Evolutionary conservation across 208 protist genomes (phyloP).

Genomic region (Acanthamoeba castellanii): DNA sequence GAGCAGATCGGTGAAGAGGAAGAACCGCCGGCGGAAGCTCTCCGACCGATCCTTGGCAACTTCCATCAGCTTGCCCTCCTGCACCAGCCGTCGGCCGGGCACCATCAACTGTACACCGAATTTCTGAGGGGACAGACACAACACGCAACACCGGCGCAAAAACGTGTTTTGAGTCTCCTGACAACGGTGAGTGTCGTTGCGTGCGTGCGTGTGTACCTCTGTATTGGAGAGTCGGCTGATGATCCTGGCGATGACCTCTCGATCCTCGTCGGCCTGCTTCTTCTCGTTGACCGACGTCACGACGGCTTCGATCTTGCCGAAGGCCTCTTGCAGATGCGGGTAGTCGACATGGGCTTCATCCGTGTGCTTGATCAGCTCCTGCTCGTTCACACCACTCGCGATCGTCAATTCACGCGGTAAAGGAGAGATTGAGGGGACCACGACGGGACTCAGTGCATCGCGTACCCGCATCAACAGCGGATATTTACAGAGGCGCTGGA

Average conservation of each 20-base stretch:
- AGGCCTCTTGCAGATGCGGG: conserved; percentile 38
- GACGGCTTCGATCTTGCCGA: conserved; percentile 58
- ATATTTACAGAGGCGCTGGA: conserved; percentile 76
- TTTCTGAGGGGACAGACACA: conserved; percentile 26
- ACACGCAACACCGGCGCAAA: too few relatives aligned
- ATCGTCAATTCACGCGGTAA: neutral
- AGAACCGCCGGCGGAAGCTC: conserved; percentile 13
- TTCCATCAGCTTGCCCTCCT: conserved; percentile 39
- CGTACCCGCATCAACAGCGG: conserved; percentile 63
- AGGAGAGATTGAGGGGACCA: neutral
- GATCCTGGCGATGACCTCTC: conserved; percentile 26
- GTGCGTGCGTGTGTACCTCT: neutral
- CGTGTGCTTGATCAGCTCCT: conserved; percentile 67
- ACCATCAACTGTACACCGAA: conserved; percentile 75
- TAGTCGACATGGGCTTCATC: conserved; percentile 50
- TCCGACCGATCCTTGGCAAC: conserved; percentile 9
- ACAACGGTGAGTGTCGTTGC: neutral
- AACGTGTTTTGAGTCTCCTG: too few relatives aligned
- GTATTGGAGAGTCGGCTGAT: conserved; percentile 28
- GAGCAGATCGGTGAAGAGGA: conserved; percentile 65
- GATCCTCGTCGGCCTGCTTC: conserved; percentile 70
- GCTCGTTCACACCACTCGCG: neutral
- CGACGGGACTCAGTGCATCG: neutral
- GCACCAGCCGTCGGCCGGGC: conserved; percentile 41
- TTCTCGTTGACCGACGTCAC: conserved; percentile 57